phyloP scores from a whole-genome alignment of 352 stramenopile genomes.

The Globisporangium recalcitrans region DNA sequence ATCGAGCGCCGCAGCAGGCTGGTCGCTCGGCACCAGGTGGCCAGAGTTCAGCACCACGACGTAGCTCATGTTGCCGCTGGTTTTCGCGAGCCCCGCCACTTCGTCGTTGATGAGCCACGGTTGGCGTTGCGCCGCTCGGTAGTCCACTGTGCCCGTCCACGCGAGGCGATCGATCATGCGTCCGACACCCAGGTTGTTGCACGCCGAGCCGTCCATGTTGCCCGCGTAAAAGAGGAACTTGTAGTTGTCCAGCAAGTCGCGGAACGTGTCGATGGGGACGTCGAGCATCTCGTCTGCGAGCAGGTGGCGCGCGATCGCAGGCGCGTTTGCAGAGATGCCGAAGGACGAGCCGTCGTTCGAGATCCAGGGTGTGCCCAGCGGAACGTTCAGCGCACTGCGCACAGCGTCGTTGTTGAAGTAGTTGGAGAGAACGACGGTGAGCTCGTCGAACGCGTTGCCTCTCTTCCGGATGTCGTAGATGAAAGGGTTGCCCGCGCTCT shows the following conservation, averaged over 20 bases:
- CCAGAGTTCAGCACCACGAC: conserved; percentile 79
- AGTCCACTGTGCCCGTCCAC: conserved; percentile 63
- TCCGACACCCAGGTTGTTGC: conserved; percentile 73
- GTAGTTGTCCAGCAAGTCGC: conserved; percentile 78
- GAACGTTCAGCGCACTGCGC: conserved; percentile 83
- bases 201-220: conserved; percentile 81
- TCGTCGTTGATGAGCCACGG: conserved; percentile 59
- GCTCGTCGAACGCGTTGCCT: conserved; percentile 47
- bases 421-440: conserved; percentile 45
- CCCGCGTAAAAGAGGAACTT: conserved; percentile 80
- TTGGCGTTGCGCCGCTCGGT: conserved; percentile 46
- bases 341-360: conserved; percentile 62
- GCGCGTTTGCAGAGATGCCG: conserved; percentile 44
- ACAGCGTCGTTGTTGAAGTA: conserved; percentile 86
- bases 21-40: conserved; percentile 65
- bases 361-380: conserved; percentile 48
- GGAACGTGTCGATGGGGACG: conserved; percentile 69
- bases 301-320: conserved; percentile 63
- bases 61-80: conserved; percentile 74
- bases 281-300: conserved; percentile 74
- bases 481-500: conserved; percentile 71
- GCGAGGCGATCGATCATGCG: conserved; percentile 77
- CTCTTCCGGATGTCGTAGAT: conserved; percentile 78
- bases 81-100: conserved; percentile 64
- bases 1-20: conserved; percentile 62